Percentiles rank a stretch among this genome's conserved stretches.
Evolutionary conservation across 1,139 yeast species (phyloP).

Genomic region (Blastobotrys illinoisensis): DNA sequence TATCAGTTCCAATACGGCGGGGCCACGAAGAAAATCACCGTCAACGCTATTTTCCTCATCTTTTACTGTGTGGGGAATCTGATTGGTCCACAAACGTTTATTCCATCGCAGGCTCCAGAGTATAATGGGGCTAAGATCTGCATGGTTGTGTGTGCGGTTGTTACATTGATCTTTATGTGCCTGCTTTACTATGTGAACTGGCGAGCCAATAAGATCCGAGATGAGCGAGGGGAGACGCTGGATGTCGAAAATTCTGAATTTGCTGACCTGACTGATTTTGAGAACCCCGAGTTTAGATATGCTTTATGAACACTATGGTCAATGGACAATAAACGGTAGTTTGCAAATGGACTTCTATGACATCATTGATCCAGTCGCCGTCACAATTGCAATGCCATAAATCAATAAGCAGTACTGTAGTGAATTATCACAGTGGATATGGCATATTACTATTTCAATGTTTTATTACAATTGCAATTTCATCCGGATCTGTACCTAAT

Average conservation of each 20-base stretch:
- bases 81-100: constrained; percentile 55
- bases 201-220: constrained; percentile 33
- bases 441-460: no score
- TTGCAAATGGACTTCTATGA: no score
- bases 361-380: no score
- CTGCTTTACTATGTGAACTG: constrained; percentile 28
- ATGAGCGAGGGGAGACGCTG: constrained; percentile 17
- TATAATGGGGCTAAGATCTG: constrained; percentile 44
- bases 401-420: no score
- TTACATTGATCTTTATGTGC: constrained; percentile 23
- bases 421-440: no score
- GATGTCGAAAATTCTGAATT: constrained; percentile 40
- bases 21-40: constrained; percentile 52
- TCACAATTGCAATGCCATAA: no score
- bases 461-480: no score
- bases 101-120: constrained; percentile 45
- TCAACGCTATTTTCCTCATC: constrained; percentile 41
- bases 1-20: constrained; percentile 52
- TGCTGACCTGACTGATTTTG: constrained; percentile 57
- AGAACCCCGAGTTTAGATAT: constrained; percentile 60
- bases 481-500: no score
- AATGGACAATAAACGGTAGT: no score
- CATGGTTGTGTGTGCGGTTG: constrained; percentile 37
- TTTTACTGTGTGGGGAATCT: constrained; percentile 58
- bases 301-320: constrained; percentile 15